phyloP scores from a whole-genome alignment of 768 basidiomycete genomes.

The Pholiota microspora region DNA sequence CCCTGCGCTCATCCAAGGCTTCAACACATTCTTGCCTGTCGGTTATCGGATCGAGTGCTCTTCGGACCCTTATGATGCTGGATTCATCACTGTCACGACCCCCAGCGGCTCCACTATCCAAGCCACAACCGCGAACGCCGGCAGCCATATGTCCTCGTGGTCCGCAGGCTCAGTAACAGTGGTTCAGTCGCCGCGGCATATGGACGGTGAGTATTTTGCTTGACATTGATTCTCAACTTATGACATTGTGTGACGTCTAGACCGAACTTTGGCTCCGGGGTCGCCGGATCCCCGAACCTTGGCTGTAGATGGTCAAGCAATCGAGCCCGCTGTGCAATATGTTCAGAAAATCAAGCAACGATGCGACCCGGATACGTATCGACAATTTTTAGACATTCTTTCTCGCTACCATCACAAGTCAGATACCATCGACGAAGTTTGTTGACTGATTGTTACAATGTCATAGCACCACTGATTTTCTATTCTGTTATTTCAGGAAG shows the following conservation, averaged over 20 bases:
- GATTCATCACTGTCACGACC: conserved; percentile 75
- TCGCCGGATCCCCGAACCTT: conserved; percentile 35
- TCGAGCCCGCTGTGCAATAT: conserved; percentile 86
- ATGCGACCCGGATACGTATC: conserved; percentile 9
- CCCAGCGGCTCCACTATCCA: conserved; percentile 65
- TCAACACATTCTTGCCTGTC: conserved; percentile 95
- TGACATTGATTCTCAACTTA: too few relatives aligned
- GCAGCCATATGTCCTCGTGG: conserved; percentile 37
- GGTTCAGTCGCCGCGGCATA: background rate
- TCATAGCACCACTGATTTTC: background rate
- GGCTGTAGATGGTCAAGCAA: conserved; percentile 42
- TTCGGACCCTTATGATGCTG: conserved; percentile 57
- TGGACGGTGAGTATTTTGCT: conserved; percentile 8
- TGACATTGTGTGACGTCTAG: too few relatives aligned
- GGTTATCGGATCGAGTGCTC: conserved; percentile 92
- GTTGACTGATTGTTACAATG: conserved; percentile 8
- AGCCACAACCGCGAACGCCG: conserved; percentile 44
- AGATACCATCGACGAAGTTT: conserved; percentile 60
- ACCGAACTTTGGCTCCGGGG: conserved; percentile 11
- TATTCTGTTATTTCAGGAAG: conserved; percentile 39
- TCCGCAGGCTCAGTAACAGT: conserved; percentile 24
- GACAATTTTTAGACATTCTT: conserved; percentile 35
- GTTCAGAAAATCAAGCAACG: conserved; percentile 88
- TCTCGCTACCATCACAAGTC: conserved; percentile 60
- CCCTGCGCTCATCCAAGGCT: conserved; percentile 90